Percentiles rank a stretch among this genome's conserved stretches.
phyloP scores from a whole-genome alignment of 768 basidiomycete genomes.

The Omphalotus guepiniiformis region DNA sequence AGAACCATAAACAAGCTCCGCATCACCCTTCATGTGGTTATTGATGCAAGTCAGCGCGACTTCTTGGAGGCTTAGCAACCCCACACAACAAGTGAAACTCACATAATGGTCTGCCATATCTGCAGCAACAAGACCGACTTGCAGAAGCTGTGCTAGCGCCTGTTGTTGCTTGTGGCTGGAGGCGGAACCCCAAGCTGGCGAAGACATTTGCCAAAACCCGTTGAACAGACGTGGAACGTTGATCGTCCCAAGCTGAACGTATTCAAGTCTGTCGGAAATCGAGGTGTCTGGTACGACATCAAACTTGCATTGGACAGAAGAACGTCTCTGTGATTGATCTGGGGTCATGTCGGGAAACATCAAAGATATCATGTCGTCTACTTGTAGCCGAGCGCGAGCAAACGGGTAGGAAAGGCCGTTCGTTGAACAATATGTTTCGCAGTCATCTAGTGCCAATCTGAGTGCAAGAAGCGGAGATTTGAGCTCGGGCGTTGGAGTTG shows the following conservation, averaged over 20 bases:
- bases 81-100: not conserved
- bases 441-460: constrained; percentile 1
- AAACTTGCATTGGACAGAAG: not conserved
- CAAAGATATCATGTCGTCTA: constrained; percentile 8
- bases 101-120: constrained; percentile 18
- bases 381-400: constrained; percentile 10
- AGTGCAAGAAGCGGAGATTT: constrained; percentile 8
- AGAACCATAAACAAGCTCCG: constrained; percentile 37
- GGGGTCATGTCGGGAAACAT: not conserved
- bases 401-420: constrained; percentile 10
- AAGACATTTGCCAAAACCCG: constrained; percentile 60
- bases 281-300: not conserved
- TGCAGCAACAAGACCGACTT: constrained; percentile 11
- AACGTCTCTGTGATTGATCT: not conserved
- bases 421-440: constrained; percentile 6
- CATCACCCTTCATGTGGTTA: constrained; percentile 12
- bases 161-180: constrained; percentile 7
- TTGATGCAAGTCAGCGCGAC: not conserved
- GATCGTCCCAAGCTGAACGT: constrained; percentile 34
- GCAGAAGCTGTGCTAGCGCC: constrained; percentile 5
- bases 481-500: constrained; percentile 5
- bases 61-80: not conserved
- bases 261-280: constrained; percentile 2
- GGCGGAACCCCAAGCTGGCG: constrained; percentile 56
- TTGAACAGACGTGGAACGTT: constrained; percentile 44